Evolutionary conservation across 1,284 basidiomycete species (phyloP).

Genomic region (Ustilago esculenta): DNA sequence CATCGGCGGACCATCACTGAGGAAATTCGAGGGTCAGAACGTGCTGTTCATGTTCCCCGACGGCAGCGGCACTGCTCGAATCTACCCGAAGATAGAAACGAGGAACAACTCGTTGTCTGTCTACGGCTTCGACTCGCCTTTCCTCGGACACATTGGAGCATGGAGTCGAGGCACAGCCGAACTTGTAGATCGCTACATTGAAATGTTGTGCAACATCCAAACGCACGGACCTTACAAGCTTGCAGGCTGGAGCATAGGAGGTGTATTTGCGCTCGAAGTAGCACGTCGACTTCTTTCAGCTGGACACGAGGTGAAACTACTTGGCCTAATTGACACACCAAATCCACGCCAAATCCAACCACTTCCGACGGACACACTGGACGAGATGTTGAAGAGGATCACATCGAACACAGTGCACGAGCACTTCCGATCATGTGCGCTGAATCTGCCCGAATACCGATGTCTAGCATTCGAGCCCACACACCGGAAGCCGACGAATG

Average conservation of each 20-base stretch:
- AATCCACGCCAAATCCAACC: constrained; percentile 31
- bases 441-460: constrained; percentile 32
- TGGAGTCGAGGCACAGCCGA: constrained; percentile 46
- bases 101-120: constrained; percentile 16
- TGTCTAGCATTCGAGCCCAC: constrained; percentile 9
- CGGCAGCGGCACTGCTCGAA: constrained; percentile 31
- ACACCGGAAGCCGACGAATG: constrained; percentile 13
- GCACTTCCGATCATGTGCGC: constrained; percentile 42
- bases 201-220: constrained; percentile 27
- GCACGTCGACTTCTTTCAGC: constrained; percentile 26
- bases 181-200: constrained; percentile 34
- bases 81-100: constrained; percentile 10
- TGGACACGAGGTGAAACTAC: constrained; percentile 24
- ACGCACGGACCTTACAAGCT: constrained; percentile 29
- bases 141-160: constrained; percentile 18
- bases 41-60: constrained; percentile 43
- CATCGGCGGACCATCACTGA: constrained; percentile 22
- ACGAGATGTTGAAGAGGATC: constrained; percentile 28
- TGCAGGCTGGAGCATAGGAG: constrained; percentile 50
- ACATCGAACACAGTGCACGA: constrained; percentile 28
- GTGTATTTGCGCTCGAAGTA: constrained; percentile 41
- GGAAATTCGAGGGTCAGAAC: constrained; percentile 10
- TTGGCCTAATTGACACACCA: constrained; percentile 41
- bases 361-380: constrained; percentile 28
- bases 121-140: constrained; percentile 47